Percentiles rank a stretch among this genome's conserved stretches.
Evolutionary conservation across 345 rosid species (phyloP).

Genomic region (Kernera saxatilis): DNA sequence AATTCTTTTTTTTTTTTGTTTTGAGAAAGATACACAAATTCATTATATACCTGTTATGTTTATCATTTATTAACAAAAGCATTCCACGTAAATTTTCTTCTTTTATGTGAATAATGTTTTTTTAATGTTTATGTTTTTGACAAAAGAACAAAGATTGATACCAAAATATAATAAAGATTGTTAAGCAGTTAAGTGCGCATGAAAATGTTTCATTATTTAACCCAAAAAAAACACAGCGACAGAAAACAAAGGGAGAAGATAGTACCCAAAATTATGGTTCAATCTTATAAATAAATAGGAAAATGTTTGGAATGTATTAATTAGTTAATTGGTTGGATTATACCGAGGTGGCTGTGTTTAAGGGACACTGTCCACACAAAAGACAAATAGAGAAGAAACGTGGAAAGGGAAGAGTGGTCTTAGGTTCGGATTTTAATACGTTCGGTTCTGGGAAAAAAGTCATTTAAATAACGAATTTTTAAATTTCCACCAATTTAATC

Average conservation of each 20-base stretch:
- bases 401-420: background rate
- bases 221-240: background rate
- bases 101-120: background rate
- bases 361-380: slow-evolving; percentile 18
- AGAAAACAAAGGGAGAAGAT: background rate
- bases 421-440: background rate
- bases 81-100: background rate
- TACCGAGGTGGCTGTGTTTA: background rate
- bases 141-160: background rate
- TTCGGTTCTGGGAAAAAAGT: no score
- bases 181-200: background rate
- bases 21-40: background rate
- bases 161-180: background rate
- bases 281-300: background rate
- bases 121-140: background rate
- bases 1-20: background rate
- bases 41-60: background rate
- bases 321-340: background rate
- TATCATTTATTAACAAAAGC: background rate
- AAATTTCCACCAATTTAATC: no score
- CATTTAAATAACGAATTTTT: no score
- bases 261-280: background rate
- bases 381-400: background rate
- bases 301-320: background rate
- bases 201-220: background rate